Evolutionary conservation across 2,329 filamentous ascomycete species (phyloP).

Genomic region (Fusarium udum): DNA sequence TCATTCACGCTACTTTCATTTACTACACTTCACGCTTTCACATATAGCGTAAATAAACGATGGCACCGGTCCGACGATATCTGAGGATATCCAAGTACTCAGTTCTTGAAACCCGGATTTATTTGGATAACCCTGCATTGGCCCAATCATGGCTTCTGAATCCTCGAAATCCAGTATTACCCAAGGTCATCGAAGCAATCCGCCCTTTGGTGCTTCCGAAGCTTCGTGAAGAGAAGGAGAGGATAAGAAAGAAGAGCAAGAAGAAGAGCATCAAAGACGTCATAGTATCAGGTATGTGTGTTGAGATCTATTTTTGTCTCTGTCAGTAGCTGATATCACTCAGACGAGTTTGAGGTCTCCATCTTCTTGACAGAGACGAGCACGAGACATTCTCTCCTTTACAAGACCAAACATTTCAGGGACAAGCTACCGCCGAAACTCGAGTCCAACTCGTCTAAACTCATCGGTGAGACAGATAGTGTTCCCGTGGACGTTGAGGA

Average conservation of each 20-base stretch:
- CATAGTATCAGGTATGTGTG: conserved; percentile 72
- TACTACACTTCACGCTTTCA: background rate
- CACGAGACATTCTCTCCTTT: conserved; percentile 85
- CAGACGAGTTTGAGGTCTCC: conserved; percentile 95
- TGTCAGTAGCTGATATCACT: conserved; percentile 26
- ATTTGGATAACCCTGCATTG: conserved; percentile 89
- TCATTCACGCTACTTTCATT: background rate
- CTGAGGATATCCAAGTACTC: conserved; percentile 92
- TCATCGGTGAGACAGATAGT: conserved; percentile 66
- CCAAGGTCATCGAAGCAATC: conserved; percentile 84
- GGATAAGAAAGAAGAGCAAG: conserved; percentile 69
- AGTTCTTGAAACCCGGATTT: conserved; percentile 95
- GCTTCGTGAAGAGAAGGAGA: conserved; percentile 82
- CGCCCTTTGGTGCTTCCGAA: conserved; percentile 90
- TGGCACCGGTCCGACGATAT: conserved; percentile 91
- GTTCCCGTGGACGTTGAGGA: conserved; percentile 63
- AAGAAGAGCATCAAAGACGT: conserved; percentile 89
- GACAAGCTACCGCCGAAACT: conserved; percentile 63
- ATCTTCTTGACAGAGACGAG: conserved; percentile 90
- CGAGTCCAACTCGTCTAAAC: conserved; percentile 69
- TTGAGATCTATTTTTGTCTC: background rate
- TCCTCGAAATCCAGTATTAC: conserved; percentile 77
- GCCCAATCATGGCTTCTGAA: conserved; percentile 86
- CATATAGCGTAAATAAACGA: conserved; percentile 48
- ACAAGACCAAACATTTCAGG: conserved; percentile 82